Conservation (phyloP, 805 yeast genomes). For the Yamadazyma kitorensis region DNA sequence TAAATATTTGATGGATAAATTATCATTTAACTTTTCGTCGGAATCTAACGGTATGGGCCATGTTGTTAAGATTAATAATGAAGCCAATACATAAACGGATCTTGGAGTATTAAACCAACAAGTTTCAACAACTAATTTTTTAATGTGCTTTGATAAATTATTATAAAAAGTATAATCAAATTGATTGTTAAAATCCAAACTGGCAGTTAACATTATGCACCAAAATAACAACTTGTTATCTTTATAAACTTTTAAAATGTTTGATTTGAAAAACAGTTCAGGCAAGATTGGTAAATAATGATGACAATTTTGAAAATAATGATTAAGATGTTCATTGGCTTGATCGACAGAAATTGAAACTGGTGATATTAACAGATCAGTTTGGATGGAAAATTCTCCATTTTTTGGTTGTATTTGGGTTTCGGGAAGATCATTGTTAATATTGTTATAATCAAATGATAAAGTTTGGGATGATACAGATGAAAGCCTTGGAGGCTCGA, state of each 20-base stretch:
- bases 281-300: constrained; percentile 33
- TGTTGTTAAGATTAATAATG: constrained; percentile 41
- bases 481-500: constrained; percentile 14
- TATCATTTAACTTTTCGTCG: constrained; percentile 24
- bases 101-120: constrained; percentile 48
- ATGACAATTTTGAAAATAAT: constrained; percentile 27
- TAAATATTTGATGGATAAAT: constrained; percentile 33
- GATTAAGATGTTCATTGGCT: constrained; percentile 10
- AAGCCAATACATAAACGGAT: constrained; percentile 35
- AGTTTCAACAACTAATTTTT: constrained; percentile 35
- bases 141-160: constrained; percentile 29
- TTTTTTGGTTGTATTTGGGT: too few relatives aligned
- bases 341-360: constrained; percentile 7
- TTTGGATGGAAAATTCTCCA: constrained; percentile 8
- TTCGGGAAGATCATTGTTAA: too few relatives aligned
- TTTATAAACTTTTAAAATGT: constrained; percentile 15
- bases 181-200: constrained; percentile 18
- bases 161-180: constrained; percentile 17
- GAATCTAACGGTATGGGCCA: constrained; percentile 40
- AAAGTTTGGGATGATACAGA: background rate
- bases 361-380: background rate
- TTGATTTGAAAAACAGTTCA: constrained; percentile 17
- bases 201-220: constrained; percentile 37
- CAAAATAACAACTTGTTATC: constrained; percentile 40
- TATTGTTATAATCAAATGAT: background rate